These are phyloP conservation scores for Rhynchospora breviuscula DNA, from an alignment of 176 grass and related monocot genomes.

Conservation along the genomic window DNA sequence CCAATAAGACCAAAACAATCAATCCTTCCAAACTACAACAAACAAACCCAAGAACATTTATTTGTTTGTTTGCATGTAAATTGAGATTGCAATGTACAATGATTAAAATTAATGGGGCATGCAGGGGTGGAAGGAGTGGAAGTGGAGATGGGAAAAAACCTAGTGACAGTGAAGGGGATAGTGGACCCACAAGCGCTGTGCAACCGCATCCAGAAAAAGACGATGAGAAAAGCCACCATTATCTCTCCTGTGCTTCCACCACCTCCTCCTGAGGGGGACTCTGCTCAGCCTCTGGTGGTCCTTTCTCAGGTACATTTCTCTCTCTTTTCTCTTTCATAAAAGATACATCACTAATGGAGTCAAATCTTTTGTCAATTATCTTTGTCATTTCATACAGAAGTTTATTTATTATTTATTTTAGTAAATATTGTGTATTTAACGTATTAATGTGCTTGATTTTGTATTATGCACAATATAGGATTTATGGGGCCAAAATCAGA, in stretches of 20 bases:
- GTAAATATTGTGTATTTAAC: neutral
- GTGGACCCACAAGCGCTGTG: slow-evolving; percentile 68
- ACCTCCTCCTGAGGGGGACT: slow-evolving; percentile 21
- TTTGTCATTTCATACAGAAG: neutral
- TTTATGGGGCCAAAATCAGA: neutral
- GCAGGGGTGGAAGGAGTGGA: slow-evolving; percentile 55
- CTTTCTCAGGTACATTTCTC: slow-evolving; percentile 35
- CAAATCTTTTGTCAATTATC: neutral
- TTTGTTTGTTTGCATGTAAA: neutral
- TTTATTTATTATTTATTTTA: neutral
- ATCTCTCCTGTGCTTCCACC: slow-evolving; percentile 46
- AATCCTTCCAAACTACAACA: neutral
- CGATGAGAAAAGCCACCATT: slow-evolving; percentile 43
- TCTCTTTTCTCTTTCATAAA: neutral
- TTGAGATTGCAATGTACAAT: neutral
- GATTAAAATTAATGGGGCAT: neutral
- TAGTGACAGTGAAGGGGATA: slow-evolving; percentile 61
- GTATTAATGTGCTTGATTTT: neutral
- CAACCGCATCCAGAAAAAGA: slow-evolving; percentile 52
- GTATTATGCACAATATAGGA: neutral
- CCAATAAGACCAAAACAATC: neutral
- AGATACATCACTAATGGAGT: neutral
- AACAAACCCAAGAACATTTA: neutral
- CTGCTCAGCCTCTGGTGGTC: slow-evolving; percentile 23
- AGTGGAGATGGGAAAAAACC: slow-evolving; percentile 60